Conservation (phyloP, 352 stramenopile genomes). For the Globisporangium abappressorium region DNA sequence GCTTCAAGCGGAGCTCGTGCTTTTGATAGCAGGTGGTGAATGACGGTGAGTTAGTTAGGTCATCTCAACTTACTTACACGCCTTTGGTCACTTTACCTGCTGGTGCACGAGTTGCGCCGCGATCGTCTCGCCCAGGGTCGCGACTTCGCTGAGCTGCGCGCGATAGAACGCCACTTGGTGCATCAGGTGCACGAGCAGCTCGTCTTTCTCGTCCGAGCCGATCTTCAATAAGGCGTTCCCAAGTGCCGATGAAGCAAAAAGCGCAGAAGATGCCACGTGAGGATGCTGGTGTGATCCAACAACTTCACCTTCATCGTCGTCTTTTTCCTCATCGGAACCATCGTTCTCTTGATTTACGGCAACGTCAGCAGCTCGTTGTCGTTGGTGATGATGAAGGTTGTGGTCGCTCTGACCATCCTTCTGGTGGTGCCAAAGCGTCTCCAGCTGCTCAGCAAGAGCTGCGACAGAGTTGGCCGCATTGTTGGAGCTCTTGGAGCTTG, state of each 20-base stretch:
- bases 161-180: constrained; percentile 35
- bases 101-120: constrained; percentile 63
- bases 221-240: constrained; percentile 45
- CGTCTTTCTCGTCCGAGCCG: constrained; percentile 49
- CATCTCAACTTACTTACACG: no score
- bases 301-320: background rate
- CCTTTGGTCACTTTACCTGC: constrained; percentile 29
- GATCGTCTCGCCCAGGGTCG: constrained; percentile 62
- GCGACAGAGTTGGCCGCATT: constrained; percentile 16
- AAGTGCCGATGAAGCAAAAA: background rate
- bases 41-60: background rate
- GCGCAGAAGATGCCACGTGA: background rate
- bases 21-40: constrained; percentile 11
- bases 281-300: background rate
- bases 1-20: constrained; percentile 54
- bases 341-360: background rate
- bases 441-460: constrained; percentile 28
- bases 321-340: background rate
- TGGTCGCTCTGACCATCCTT: background rate
- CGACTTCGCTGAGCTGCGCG: constrained; percentile 42
- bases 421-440: constrained; percentile 22
- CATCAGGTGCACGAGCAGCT: constrained; percentile 48
- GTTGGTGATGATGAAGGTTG: background rate
- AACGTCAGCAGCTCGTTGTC: background rate
- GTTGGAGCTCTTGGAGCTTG: background rate